A percentile compares a stretch with the other conserved stretches of the same genome.
These are phyloP conservation scores for Schizophyllum amplum DNA, from an alignment of 1,284 basidiomycete species.

Conservation along the genomic window DNA sequence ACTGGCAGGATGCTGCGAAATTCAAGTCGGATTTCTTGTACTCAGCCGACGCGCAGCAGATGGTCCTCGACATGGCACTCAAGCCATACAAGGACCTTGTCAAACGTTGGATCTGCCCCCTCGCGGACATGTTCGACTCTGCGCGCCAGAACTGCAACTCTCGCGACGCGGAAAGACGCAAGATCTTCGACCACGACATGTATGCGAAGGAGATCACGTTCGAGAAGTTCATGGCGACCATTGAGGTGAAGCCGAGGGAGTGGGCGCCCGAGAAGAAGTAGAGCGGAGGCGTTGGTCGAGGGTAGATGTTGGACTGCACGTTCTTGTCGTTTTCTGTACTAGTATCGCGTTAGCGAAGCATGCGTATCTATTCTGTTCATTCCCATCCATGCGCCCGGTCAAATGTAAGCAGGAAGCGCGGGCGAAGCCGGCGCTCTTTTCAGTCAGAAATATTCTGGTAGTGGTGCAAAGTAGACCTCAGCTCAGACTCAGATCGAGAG, in stretches of 20 bases:
- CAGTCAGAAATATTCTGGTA: no score
- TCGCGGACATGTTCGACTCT: background rate
- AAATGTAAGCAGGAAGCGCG: no score
- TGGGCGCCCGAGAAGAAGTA: background rate
- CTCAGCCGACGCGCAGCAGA: background rate
- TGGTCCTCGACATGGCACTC: background rate
- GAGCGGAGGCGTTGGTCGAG: no score
- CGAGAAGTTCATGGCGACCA: background rate
- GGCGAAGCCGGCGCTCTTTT: no score
- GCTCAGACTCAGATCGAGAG: no score
- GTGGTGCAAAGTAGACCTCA: no score
- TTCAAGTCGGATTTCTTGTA: background rate
- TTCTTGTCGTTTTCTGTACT: no score
- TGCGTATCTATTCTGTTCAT: no score
- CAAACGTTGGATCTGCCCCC: background rate
- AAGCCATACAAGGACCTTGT: background rate
- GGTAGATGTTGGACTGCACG: no score
- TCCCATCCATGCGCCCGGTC: no score
- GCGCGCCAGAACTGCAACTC: background rate
- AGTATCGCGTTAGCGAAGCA: no score
- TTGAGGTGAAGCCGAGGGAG: background rate
- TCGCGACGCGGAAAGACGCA: background rate
- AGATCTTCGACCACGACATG: background rate
- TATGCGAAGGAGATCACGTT: background rate
- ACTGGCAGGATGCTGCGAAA: background rate